Conservation (phyloP, 2,329 filamentous ascomycete genomes). For the Rhexocercosporidium sp. region DNA sequence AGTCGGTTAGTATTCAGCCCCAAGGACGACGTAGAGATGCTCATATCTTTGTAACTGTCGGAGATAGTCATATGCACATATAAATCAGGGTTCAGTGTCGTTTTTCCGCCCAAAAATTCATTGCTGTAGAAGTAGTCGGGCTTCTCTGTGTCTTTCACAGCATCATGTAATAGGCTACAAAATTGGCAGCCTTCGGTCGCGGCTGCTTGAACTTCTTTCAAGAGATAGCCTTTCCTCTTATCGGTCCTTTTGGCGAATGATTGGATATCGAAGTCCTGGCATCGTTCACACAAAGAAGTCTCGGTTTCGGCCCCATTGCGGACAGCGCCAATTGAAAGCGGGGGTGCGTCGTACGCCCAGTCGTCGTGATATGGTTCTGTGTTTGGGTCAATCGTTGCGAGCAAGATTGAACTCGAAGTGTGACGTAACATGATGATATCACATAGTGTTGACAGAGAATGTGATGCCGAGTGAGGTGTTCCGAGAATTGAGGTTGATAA, state of each 20-base stretch:
- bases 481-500: too few species aligned
- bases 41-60: conserved; percentile 1
- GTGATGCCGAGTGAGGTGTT: too few species aligned
- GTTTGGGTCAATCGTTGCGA: neutral
- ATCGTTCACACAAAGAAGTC: conserved; percentile 9
- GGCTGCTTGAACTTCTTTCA: conserved; percentile 8
- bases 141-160: conserved; percentile 10
- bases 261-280: conserved; percentile 13
- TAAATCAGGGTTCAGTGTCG: neutral
- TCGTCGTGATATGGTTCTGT: conserved; percentile 6
- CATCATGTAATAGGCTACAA: conserved; percentile 7
- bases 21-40: neutral
- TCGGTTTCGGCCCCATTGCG: neutral
- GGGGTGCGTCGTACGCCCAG: conserved; percentile 1
- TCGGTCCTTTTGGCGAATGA: neutral
- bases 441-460: neutral
- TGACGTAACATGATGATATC: neutral
- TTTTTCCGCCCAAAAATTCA: neutral
- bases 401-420: neutral
- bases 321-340: neutral
- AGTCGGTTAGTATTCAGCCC: conserved; percentile 1
- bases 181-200: conserved; percentile 10
- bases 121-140: conserved; percentile 15
- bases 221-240: neutral
- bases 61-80: conserved; percentile 18